Base-by-base conservation (phyloP, 192 early-diverging fungal genomes). In the Oehlia diaphana region DNA sequence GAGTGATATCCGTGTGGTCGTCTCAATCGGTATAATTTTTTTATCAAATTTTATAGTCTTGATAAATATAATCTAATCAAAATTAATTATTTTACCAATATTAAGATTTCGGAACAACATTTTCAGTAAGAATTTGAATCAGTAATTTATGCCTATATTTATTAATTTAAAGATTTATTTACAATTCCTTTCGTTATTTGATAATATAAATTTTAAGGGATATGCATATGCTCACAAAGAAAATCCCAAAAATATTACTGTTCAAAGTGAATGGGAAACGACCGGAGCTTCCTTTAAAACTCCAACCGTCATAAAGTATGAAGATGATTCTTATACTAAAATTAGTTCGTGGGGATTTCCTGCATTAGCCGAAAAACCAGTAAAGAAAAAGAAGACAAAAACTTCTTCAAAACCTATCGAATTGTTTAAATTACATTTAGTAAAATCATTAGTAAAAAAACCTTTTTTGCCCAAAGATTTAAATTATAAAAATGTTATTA, bases 341-440 rank as follows among this genome's bases (percentile, higher is more conserved):
- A 4, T 58, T 19, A 19, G 19, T 3, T 58, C 50, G 4, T 58
- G 50, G 50, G 50, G 50, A 14, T 58, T 19, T 58, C 13, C 13
- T 21, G 50, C 50, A 19, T 58, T 58, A 19, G 13, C 50, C 16
- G 14, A 5, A 19, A 58, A 19, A 58, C 50, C 50, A 58, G 0
- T 0, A 21, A 58, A 21, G 16, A 58, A 21, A 58, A 19, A 58
- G 1, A 58, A 58, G 3, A 5, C 14, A 58, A 58, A 16, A 44
- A 50, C 2, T 3, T 21, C 50, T 21, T 58, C 23, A 28, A 66
- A 13, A 58, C 50, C 50, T 58, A 6, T 58, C 16, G 72, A 74
- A 62, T 37, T 58, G 23, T 74, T 74, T 74, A 74, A 74, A 74
- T 53, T 74, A 1, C 28, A 58, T 61, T 28, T 50, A 3, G 9